A percentile compares a stretch with the other conserved stretches of the same genome.
Evolutionary conservation across 345 rosid genomes (phyloP).

Genomic region (Erysimum cheiranthoides): DNA sequence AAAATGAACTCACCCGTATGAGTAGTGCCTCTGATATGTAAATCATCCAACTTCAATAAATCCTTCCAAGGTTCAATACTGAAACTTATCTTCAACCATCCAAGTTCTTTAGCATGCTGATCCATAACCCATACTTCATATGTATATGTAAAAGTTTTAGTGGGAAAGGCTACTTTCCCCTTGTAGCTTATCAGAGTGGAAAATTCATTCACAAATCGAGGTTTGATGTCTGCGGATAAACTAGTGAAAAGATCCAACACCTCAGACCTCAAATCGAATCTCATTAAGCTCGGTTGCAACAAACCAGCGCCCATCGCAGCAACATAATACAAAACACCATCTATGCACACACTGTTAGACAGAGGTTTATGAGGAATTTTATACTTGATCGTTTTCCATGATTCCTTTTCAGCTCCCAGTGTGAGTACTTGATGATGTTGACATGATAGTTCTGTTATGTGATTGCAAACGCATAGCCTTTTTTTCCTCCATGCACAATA

Average conservation of each 20-base stretch:
- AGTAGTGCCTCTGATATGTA: conserved; percentile 4
- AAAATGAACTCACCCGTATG: conserved; percentile 17
- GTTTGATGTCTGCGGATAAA: not conserved
- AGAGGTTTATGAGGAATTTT: not conserved
- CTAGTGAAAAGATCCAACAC: not conserved
- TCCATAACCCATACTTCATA: conserved; percentile 28
- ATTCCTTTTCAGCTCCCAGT: not conserved
- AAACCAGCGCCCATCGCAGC: not conserved
- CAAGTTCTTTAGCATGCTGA: not conserved
- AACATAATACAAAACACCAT: conserved; percentile 19
- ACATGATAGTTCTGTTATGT: not conserved
- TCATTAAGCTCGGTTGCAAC: not conserved
- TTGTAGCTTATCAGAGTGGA: not conserved
- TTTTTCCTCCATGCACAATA: not conserved
- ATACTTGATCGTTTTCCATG: conserved; percentile 10
- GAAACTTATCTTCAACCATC: conserved; percentile 6
- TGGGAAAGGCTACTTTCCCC: conserved; percentile 7
- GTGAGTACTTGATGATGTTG: conserved; percentile 28
- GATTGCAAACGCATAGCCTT: not conserved
- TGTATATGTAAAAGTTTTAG: not conserved
- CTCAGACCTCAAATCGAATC: conserved; percentile 24
- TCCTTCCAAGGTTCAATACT: not conserved
- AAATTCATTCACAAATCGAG: not conserved
- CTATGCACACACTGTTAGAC: conserved; percentile 25
- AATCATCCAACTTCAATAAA: not conserved